Evolutionary conservation across 441 rosid species (phyloP).

Genomic region (Flueggea neowawraea): DNA sequence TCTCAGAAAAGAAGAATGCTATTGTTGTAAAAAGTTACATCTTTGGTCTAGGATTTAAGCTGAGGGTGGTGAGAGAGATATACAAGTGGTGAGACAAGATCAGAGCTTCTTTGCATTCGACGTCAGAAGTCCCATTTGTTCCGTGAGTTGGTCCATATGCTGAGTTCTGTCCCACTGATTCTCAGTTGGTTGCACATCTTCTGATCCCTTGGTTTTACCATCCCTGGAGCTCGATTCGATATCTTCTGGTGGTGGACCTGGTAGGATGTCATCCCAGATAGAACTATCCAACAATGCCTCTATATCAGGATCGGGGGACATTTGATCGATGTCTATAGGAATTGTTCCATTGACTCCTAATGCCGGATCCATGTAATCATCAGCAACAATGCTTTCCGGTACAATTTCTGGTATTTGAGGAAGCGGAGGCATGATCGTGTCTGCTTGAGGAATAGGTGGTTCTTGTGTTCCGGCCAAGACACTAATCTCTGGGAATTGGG

Average conservation of each 20-base stretch:
- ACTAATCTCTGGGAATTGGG: slow-evolving; percentile 35
- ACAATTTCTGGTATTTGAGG: slow-evolving; percentile 42
- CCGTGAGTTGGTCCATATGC: slow-evolving; percentile 69
- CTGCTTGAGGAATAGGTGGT: slow-evolving; percentile 35
- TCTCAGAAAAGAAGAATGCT: too few relatives aligned
- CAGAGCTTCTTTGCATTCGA: slow-evolving; percentile 42
- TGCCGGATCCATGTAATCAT: slow-evolving; percentile 39
- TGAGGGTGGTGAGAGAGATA: too few relatives aligned
- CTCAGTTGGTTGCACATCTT: slow-evolving; percentile 29
- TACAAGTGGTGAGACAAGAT: not conserved
- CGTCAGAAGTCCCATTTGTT: slow-evolving; percentile 73
- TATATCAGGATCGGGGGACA: slow-evolving; percentile 56
- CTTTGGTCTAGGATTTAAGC: too few relatives aligned
- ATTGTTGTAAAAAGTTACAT: too few relatives aligned
- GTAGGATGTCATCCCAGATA: slow-evolving; percentile 55
- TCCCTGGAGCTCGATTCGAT: slow-evolving; percentile 48
- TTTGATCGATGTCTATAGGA: slow-evolving; percentile 48
- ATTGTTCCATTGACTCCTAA: slow-evolving; percentile 32
- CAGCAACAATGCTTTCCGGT: slow-evolving; percentile 38
- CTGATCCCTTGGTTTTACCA: slow-evolving; percentile 17
- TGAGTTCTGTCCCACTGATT: slow-evolving; percentile 44
- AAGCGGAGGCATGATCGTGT: slow-evolving; percentile 39
- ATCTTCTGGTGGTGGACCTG: slow-evolving; percentile 56
- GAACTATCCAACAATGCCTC: slow-evolving; percentile 57
- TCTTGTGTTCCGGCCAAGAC: slow-evolving; percentile 29